A percentile compares a stretch with the other conserved stretches of the same genome.
Conservation (phyloP, 2,329 filamentous ascomycete genomes). For the Alternaria sp. region DNA sequence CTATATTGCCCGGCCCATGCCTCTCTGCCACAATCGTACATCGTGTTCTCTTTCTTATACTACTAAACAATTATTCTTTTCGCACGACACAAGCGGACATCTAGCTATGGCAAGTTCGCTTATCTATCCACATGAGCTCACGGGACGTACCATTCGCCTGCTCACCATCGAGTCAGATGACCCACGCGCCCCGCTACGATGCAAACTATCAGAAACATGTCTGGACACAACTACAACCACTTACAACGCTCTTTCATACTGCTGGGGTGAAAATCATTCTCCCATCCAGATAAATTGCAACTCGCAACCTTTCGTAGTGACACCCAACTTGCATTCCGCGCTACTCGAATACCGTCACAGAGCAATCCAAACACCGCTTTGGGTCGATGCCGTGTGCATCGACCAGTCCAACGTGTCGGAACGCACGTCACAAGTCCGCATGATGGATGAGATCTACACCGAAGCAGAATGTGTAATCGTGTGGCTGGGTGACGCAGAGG, state of each 20-base stretch:
- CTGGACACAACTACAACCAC: not conserved
- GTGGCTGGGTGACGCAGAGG: not conserved
- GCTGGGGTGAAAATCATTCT: not conserved
- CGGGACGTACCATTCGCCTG: not conserved
- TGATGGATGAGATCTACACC: not conserved
- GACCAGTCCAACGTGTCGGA: not conserved
- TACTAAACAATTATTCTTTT: too few relatives aligned
- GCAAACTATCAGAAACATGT: not conserved
- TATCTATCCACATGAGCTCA: not conserved
- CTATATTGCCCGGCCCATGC: not conserved
- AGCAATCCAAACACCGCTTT: not conserved
- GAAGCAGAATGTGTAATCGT: not conserved
- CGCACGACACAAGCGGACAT: too few relatives aligned
- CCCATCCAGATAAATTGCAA: not conserved
- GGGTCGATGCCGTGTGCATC: not conserved
- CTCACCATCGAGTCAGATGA: not conserved
- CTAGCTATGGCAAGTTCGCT: too few relatives aligned
- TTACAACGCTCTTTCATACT: not conserved
- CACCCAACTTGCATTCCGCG: not conserved
- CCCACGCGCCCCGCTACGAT: not conserved
- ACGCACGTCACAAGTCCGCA: not conserved
- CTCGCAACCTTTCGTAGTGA: not conserved
- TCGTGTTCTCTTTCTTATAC: not conserved
- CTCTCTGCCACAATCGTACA: not conserved
- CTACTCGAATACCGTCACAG: not conserved